Base-by-base conservation (phyloP, 1,284 basidiomycete genomes). In the Trametes hirsuta region DNA sequence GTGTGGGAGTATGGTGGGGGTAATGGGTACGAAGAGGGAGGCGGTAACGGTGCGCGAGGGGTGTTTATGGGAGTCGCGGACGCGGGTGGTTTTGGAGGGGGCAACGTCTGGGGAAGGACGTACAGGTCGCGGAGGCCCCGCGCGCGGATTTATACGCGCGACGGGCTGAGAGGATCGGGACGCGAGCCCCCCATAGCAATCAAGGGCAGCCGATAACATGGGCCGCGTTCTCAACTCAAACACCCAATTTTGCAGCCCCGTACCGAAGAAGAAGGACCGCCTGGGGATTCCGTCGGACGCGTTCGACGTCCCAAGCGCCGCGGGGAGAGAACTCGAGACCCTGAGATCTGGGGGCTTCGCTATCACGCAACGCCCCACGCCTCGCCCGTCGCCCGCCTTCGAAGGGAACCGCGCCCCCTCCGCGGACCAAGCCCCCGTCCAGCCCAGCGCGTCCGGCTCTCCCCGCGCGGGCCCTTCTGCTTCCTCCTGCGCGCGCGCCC, bases 281-380 rank as follows among this genome's bases (percentile, higher is more conserved):
- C 39, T 12, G 14, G 39, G 39, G 39, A 9, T 37, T 18, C 18
- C 18, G 18, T 18, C 18, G 18, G 18, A 30, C 30, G 30, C 30
- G 30, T 30, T 30, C 34, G 39, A 40, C 18, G 18, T 18, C 18
- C 18, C 18, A 18, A 40, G 39, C 42, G 51, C 51, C 51, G 42
- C 51, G 51, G 51, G 51, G 51, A 36, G 41, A 45, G 42, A 18
- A 15, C 39, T 30, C 41, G 41, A 45, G 53, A 58, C 52, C 55
- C 53, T 47, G 56, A 53, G 58, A 51, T 47, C 40, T 50, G 24
- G 25, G 34, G 36, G 39, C 62, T 64, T 64, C 63, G 63, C 59
- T 54, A 64, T 64, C 63, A 64, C 63, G 56, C 56, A 64, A 64
- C 47, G 62, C 59, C 37, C 46, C 53, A 21, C 44, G 42, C 37